Evolutionary conservation across 2,329 filamentous ascomycete genomes (phyloP).

Genomic region (Chaetothyriales sp.): DNA sequence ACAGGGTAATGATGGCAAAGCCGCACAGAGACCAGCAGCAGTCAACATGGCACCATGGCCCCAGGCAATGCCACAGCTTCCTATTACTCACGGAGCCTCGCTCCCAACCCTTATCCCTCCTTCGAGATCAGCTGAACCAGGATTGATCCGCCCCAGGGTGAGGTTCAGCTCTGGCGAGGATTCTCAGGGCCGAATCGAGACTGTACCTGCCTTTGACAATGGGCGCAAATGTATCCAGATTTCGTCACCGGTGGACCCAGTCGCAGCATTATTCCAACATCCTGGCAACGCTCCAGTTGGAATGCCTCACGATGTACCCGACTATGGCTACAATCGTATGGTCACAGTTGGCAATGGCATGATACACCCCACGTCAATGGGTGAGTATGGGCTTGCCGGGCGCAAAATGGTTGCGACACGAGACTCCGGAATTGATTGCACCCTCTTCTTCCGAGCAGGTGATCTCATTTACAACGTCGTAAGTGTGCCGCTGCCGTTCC

Average conservation of each 20-base stretch:
- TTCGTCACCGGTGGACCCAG: not conserved
- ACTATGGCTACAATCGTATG: not conserved
- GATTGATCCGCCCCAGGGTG: not conserved
- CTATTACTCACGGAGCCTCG: not conserved
- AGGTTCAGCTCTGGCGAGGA: not conserved
- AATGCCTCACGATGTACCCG: not conserved
- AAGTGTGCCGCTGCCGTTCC: not conserved
- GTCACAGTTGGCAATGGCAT: conserved; percentile 1
- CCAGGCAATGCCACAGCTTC: not conserved
- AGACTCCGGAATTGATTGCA: not conserved
- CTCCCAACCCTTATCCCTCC: not conserved
- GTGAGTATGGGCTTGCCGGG: not conserved
- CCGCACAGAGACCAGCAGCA: not conserved
- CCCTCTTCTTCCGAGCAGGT: not conserved
- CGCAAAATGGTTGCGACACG: not conserved
- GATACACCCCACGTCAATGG: not conserved
- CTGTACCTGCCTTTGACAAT: not conserved
- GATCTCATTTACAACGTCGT: not conserved
- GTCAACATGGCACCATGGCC: no score
- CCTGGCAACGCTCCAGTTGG: not conserved
- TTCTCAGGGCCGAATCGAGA: not conserved
- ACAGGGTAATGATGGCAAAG: not conserved
- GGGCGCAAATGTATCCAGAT: not conserved
- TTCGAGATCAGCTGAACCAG: not conserved
- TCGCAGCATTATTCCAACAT: not conserved